Evolutionary conservation across 495 filamentous ascomycete species (phyloP), one percentile per base, ranked within the genome.

Genomic region (Tuber indicum): DNA sequence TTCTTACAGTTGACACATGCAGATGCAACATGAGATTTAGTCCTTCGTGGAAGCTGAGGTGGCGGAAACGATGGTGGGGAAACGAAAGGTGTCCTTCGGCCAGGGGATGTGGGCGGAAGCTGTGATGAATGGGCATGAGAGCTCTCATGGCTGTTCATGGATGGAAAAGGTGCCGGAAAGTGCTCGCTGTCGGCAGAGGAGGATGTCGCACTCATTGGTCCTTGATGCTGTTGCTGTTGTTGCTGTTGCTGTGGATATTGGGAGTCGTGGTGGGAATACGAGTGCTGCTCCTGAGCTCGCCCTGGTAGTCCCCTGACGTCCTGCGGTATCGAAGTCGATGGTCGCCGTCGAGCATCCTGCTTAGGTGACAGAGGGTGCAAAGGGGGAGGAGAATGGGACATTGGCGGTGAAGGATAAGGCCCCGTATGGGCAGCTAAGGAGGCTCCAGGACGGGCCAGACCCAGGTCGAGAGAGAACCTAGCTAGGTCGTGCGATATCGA

Each of bases 1-100:
- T 91, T 94, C 84, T 98, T 98, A 87, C 96, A 99, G 82, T 97
- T 96, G 75, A 98, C 92, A 84, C 96, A 99, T 26, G 96, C 96
- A 47, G 94, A 97, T 49, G 95, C 93, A 71, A 99, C 96, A 86
- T 99, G 96, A 19, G 93, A 93, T 83, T 98, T 99, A 12, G 94
- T 91, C 81, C 94, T 92, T 79, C 94, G 89, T 23, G 93, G 92
- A 10, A 91, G 86, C 78, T 91, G 93, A 71, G 87, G 86, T 66
- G 86, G 84, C 70, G 85, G 71, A 74, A 84, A 85, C 72, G 81
- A 74, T 36, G 80, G 58, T 17, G 82, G 79, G 42, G 82, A 71
- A 74, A 78, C 75, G 70, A 83, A 83, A 26, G 81, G 81, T 32
- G 82, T 79, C 41, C 81, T 79, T 43, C 87, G 84, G 66, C 75